These are phyloP conservation scores for Rhodamnia rubescens DNA, from an alignment of 345 rosid genomes.

Conservation along the genomic window DNA sequence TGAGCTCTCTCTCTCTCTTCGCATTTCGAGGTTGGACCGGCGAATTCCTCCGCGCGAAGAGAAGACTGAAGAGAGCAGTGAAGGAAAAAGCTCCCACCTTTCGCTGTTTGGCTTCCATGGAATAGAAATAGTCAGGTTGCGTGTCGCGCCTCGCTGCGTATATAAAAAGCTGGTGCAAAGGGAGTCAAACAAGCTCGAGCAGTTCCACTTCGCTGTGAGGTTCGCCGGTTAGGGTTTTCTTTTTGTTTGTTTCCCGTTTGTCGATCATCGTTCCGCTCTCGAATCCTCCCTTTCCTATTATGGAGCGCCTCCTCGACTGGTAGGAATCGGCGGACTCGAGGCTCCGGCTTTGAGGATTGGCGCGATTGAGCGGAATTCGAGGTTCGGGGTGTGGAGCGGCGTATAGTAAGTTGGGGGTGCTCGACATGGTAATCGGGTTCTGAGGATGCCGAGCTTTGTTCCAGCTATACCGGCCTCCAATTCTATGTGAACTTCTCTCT, in stretches of 20 bases:
- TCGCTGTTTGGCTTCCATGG: neutral
- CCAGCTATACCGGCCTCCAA: conserved; percentile 27
- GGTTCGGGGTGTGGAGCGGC: neutral
- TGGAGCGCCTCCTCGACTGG: too few species aligned
- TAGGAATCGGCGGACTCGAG: too few species aligned
- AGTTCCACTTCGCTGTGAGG: neutral
- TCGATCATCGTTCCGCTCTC: neutral
- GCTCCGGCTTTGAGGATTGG: neutral
- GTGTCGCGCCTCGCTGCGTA: neutral
- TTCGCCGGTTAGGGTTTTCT: conserved; percentile 1
- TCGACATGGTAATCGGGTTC: conserved; percentile 20
- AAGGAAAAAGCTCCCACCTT: neutral
- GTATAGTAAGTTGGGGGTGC: conserved; percentile 6
- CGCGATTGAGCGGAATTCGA: neutral
- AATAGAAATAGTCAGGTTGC: neutral
- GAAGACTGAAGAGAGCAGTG: neutral
- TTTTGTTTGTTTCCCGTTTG: neutral
- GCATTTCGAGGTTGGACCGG: neutral
- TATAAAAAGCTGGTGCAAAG: neutral
- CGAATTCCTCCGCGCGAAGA: neutral
- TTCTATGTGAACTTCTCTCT: conserved; percentile 20
- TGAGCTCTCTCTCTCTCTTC: neutral
- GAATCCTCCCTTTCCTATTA: neutral
- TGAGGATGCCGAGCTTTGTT: conserved; percentile 44
- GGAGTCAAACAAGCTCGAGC: conserved; percentile 9